Base-by-base conservation (phyloP, 2,329 filamentous ascomycete genomes). In the Fusarium redolens region DNA sequence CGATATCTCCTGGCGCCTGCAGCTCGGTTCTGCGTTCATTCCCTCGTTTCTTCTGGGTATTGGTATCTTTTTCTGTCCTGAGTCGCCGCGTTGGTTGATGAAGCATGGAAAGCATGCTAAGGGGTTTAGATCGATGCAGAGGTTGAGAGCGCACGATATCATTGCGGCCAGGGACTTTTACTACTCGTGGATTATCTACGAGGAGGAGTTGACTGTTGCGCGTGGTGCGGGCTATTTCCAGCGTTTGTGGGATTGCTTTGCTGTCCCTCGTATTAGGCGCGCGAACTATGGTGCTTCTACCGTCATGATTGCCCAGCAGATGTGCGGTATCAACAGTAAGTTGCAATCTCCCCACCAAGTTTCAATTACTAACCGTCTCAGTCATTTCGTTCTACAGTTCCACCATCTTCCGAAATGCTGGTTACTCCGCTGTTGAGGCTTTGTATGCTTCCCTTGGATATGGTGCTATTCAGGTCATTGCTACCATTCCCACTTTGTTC, bases 241-340 rank as follows among this genome's bases (percentile, higher is more conserved):
- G 30, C 80, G 80, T 56, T 40, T 82, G 64, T 77, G 85, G 58
- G 88, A 93, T 76, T 83, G 91, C 6, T 92, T 93, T 78, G 89
- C 89, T 28, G 86, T 93, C 44, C 90, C 92, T 3, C 85, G 92
- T 60, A 86, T 92, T n/a, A 86, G 91, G 41, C 86, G 91, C 40
- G 93, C 94, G 3, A 95, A 91, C 30, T 87, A 92, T 50, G 93
- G 93, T 35, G 92, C 93, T 3, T 92, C 91, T 65, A 91, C 90
- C 2, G 93, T 96, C 72, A 96, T 96, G 93, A 88, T 92, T 77
- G 90, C 89, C 1, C 91, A 92, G 79, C 90, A 92, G 80, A 80
- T 80, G 73, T 79, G 66, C 13, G 76, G 75, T 17, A 78, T 78
- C 61, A 76, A 76, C 61, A 78, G 76, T 75, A 61, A 63, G 71